Conservation (phyloP, 345 rosid species). For the Corchorus capsularis region DNA sequence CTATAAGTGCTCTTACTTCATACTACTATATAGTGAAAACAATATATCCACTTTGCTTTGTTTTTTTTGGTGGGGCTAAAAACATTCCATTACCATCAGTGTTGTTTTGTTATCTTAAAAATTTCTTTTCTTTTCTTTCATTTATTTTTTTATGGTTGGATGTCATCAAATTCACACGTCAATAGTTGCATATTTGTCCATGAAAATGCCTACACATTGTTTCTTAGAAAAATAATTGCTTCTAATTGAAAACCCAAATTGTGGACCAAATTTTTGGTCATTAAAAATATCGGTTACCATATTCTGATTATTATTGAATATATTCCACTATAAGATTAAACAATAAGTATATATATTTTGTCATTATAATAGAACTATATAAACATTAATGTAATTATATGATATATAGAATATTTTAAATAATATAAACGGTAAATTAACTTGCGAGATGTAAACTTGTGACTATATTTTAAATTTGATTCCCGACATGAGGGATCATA, state of each 20-base stretch:
- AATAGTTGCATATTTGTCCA: slow-evolving; percentile 11
- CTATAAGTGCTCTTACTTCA: background rate
- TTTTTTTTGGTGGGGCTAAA: slow-evolving; percentile 23
- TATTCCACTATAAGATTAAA: background rate
- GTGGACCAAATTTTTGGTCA: background rate
- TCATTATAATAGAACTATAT: too few relatives aligned
- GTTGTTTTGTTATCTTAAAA: background rate
- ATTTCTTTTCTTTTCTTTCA: background rate
- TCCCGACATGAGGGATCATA: too few relatives aligned
- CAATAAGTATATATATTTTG: background rate
- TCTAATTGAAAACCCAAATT: background rate
- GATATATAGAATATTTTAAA: too few relatives aligned
- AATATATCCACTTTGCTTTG: slow-evolving; percentile 12
- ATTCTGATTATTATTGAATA: too few relatives aligned
- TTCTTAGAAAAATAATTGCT: background rate
- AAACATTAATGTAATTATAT: too few relatives aligned
- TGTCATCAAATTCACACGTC: slow-evolving; percentile 27
- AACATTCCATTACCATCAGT: slow-evolving; percentile 3
- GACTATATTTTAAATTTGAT: too few relatives aligned
- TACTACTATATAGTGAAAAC: slow-evolving; percentile 11
- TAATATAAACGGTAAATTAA: too few relatives aligned
- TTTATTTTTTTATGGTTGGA: background rate
- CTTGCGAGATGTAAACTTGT: too few relatives aligned
- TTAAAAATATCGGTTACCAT: background rate
- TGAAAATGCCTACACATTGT: slow-evolving; percentile 26